A percentile compares a stretch with the other conserved stretches of the same genome.
phyloP scores from a whole-genome alignment of 106 monocot genomes.

The Dioscorea zingiberensis region DNA sequence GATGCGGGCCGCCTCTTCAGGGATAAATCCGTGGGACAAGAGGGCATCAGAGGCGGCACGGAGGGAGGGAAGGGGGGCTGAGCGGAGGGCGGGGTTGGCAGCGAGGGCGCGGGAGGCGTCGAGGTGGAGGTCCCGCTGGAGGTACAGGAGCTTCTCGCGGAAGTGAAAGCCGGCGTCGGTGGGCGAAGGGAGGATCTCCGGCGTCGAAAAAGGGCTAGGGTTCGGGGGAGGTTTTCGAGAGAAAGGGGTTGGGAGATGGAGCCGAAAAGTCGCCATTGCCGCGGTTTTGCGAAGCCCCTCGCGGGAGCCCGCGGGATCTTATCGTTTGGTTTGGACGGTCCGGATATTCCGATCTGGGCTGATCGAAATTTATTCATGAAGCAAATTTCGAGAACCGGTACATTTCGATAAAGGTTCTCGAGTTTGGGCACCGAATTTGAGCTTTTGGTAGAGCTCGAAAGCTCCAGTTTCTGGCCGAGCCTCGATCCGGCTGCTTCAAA shows the following conservation, averaged over 20 bases:
- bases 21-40: constrained; percentile 19
- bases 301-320: too few species aligned
- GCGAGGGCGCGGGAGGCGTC: constrained; percentile 40
- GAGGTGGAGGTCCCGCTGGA: constrained; percentile 38
- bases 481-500: too few species aligned
- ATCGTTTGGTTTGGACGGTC: too few species aligned
- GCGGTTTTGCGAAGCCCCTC: too few species aligned
- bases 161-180: constrained; percentile 46
- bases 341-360: too few species aligned
- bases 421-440: too few species aligned
- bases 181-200: neutral
- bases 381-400: too few species aligned
- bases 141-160: constrained; percentile 59
- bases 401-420: too few species aligned
- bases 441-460: too few species aligned
- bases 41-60: constrained; percentile 46
- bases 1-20: constrained; percentile 46
- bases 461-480: too few species aligned
- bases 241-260: neutral
- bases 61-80: constrained; percentile 44
- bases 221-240: neutral
- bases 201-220: neutral
- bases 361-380: too few species aligned
- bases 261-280: neutral
- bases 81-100: constrained; percentile 47